phyloP scores from a whole-genome alignment of 257 asterid genomes.

The Ligustrum vulgare region DNA sequence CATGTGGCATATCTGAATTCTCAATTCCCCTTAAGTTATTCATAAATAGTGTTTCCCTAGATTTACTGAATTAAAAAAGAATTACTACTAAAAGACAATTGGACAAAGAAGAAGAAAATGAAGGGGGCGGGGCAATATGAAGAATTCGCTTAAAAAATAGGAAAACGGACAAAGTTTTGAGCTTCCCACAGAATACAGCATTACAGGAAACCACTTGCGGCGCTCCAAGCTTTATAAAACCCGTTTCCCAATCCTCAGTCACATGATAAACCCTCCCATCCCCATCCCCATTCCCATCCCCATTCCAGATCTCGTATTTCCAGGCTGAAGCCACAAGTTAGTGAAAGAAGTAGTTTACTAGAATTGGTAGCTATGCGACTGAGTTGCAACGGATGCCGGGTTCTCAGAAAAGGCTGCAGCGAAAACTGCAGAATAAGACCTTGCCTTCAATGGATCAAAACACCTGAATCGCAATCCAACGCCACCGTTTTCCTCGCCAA shows the following conservation, averaged over 20 bases:
- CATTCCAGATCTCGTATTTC: not conserved
- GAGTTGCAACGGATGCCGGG: slow-evolving; percentile 56
- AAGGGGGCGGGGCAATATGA: slow-evolving; percentile 6
- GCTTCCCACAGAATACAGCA: slow-evolving; percentile 23
- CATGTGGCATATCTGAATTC: too few relatives aligned
- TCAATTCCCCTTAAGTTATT: too few relatives aligned
- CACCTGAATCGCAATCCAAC: slow-evolving; percentile 44
- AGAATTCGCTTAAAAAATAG: slow-evolving; percentile 3
- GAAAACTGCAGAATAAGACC: slow-evolving; percentile 38
- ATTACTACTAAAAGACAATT: too few relatives aligned
- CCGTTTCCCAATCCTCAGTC: not conserved
- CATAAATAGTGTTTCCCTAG: too few relatives aligned
- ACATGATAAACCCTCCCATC: not conserved
- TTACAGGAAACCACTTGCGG: slow-evolving; percentile 33
- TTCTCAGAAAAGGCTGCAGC: slow-evolving; percentile 43
- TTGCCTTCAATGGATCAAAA: slow-evolving; percentile 46
- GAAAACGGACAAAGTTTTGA: slow-evolving; percentile 18
- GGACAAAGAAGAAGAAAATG: not conserved
- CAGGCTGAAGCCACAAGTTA: not conserved
- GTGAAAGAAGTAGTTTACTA: not conserved
- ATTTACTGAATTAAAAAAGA: too few relatives aligned
- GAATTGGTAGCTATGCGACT: slow-evolving; percentile 29
- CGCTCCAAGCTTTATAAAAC: slow-evolving; percentile 15
- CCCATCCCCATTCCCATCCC: not conserved
- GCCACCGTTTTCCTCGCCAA: slow-evolving; percentile 52